These are phyloP conservation scores for Oropetium thomaeum DNA, from an alignment of 176 grass and related monocot genomes.

Conservation along the genomic window DNA sequence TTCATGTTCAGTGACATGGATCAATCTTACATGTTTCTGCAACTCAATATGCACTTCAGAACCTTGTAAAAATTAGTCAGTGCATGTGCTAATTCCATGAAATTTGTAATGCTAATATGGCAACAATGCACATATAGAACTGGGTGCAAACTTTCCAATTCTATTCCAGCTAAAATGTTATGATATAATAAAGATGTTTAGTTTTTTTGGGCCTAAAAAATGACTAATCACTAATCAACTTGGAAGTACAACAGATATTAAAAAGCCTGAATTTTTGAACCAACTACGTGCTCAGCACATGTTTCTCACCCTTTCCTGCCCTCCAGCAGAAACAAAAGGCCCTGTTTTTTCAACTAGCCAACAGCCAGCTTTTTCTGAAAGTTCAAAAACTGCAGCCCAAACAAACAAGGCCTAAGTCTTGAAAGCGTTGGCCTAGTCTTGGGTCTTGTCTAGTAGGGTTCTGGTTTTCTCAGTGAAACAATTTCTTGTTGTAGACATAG, in stretches of 20 bases:
- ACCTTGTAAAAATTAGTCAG: not conserved
- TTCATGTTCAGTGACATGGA: slow-evolving; percentile 6
- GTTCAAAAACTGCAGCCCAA: too few relatives aligned
- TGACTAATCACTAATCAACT: not conserved
- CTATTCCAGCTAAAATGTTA: not conserved
- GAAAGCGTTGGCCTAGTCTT: too few relatives aligned
- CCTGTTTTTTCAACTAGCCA: too few relatives aligned
- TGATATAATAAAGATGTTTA: not conserved
- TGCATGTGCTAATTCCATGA: not conserved
- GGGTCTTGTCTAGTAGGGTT: too few relatives aligned
- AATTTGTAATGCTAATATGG: slow-evolving; percentile 4
- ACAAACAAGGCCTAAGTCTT: too few relatives aligned
- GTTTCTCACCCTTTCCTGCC: not conserved
- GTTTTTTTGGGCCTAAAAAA: not conserved
- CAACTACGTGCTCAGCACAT: too few relatives aligned
- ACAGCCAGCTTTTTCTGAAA: too few relatives aligned
- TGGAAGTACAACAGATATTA: not conserved
- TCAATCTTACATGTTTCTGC: slow-evolving; percentile 12
- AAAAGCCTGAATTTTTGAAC: not conserved
- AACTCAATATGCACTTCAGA: not conserved
- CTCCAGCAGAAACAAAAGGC: not conserved
- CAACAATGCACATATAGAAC: not conserved
- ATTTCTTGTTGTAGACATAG: not conserved
- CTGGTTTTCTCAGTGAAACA: not conserved
- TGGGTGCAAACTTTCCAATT: not conserved